Evolutionary conservation across 805 yeast species (phyloP), one percentile per base, ranked within the genome.

Genomic region (Candida stauntonica): DNA sequence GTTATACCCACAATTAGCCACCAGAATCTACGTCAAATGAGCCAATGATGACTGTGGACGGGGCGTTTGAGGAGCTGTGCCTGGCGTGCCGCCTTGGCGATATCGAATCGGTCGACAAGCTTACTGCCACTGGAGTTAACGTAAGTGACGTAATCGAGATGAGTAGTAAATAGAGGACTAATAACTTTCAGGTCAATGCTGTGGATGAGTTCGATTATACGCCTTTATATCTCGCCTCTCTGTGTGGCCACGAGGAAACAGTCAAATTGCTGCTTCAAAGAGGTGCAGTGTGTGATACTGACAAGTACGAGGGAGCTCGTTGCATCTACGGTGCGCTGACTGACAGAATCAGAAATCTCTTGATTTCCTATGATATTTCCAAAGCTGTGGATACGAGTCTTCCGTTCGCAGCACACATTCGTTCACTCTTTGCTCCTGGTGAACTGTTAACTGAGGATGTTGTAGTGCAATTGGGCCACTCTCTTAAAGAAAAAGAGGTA

Each of bases 211-310:
- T 81, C 73, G 85, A 85, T 55, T 78, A 81, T 52, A 73, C 88
- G 3, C 93, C 95, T 1, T 64, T 85, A 42, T 79, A 81, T 42
- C 61, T 85, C 18, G 86, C 87, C 7, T 75, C 85, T 14, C 54
- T 84, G 11, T 84, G 94, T 62, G 94, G 94, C 1, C 91, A 84
- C 56, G 70, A 68, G 44, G 64, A 63, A 1, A 68, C 85, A 5
- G 93, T 85, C n/a, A 66, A 63, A 37, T 57, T 79, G 34, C 61
- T 85, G 17, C 62, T 85, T 8, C 68, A 73, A 31, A 61, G 77
- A 31, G 95, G 95, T 7, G 87, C 93, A 0, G 68, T 77, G 7
- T 83, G 91, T 57, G 89, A 82, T 57, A 68, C 86, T 51, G 91
- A 84, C 54, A 79, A 88, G n/a, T 78, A 78, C 52, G 85, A 83